Percentiles rank a stretch among this genome's conserved stretches.
These are phyloP conservation scores for Escovopsis sp. DNA, from an alignment of 2,329 filamentous ascomycete genomes.

Conservation along the genomic window DNA sequence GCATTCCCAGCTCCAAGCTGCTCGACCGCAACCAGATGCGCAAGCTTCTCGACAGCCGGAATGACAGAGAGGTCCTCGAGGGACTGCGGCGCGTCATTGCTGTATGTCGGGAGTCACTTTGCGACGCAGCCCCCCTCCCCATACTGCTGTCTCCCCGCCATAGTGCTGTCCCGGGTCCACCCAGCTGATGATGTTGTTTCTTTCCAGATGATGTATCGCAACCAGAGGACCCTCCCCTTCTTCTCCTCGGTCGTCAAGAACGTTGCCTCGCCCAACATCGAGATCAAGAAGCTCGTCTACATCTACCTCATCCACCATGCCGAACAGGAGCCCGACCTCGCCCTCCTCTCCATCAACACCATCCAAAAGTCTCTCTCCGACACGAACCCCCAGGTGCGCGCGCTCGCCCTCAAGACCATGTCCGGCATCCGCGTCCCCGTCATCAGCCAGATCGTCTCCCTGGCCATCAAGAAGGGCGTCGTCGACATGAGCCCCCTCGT, in stretches of 20 bases:
- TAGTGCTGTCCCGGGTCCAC: neutral
- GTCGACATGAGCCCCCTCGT: slow-evolving; percentile 93
- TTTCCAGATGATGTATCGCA: slow-evolving; percentile 83
- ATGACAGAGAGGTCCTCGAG: slow-evolving; percentile 84
- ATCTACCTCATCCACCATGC: slow-evolving; percentile 96
- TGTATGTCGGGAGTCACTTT: slow-evolving; percentile 34
- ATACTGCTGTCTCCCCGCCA: too few relatives aligned
- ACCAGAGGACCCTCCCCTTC: slow-evolving; percentile 75
- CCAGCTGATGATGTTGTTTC: neutral
- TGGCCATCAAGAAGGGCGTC: slow-evolving; percentile 87
- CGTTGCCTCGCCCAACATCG: slow-evolving; percentile 80
- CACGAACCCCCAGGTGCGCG: slow-evolving; percentile 74
- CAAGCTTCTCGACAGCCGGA: slow-evolving; percentile 85
- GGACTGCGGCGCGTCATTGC: slow-evolving; percentile 78
- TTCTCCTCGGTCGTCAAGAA: slow-evolving; percentile 99
- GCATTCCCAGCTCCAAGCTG: slow-evolving; percentile 41
- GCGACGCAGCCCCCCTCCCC: neutral
- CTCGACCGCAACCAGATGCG: slow-evolving; percentile 75
- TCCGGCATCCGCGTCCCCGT: slow-evolving; percentile 92
- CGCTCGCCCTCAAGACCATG: slow-evolving; percentile 91
- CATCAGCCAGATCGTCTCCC: slow-evolving; percentile 90
- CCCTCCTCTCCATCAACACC: slow-evolving; percentile 91
- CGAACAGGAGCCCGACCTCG: slow-evolving; percentile 88
- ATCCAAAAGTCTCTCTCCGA: slow-evolving; percentile 97
- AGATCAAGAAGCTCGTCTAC: slow-evolving; percentile 97